A percentile compares a stretch with the other conserved stretches of the same genome.
These are phyloP conservation scores for Tetrapyrgos nigripes DNA, from an alignment of 1,284 basidiomycete genomes.

Conservation along the genomic window DNA sequence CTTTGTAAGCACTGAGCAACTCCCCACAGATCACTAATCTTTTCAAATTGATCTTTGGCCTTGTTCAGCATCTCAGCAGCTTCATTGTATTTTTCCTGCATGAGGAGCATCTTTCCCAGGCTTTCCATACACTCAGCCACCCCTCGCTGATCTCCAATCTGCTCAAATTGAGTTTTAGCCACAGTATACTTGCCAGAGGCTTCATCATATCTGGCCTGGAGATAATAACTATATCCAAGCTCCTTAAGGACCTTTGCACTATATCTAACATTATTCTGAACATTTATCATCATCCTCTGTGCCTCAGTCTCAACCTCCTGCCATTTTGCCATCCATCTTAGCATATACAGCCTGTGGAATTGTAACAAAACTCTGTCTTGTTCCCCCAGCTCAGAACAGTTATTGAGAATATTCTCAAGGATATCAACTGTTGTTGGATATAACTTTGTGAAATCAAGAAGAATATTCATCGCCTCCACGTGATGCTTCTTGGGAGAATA, in stretches of 20 bases:
- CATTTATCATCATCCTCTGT: not conserved
- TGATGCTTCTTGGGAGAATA: not conserved
- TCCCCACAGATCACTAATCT: not conserved
- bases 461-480: not conserved
- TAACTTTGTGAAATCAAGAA: not conserved
- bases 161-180: not conserved
- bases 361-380: not conserved
- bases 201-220: not conserved
- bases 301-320: not conserved
- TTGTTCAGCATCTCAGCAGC: not conserved
- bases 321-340: not conserved
- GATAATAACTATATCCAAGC: not conserved
- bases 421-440: not conserved
- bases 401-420: not conserved
- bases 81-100: not conserved
- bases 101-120: not conserved
- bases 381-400: not conserved
- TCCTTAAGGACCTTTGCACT: conserved; percentile 5
- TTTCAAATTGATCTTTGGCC: not conserved
- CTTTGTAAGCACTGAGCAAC: not conserved
- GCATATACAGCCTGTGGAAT: not conserved
- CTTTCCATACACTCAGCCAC: conserved; percentile 8
- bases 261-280: not conserved
- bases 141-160: conserved; percentile 1
- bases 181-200: not conserved